Base-by-base conservation (phyloP, 495 filamentous ascomycete species). In the Astrocystis sublimbata region DNA sequence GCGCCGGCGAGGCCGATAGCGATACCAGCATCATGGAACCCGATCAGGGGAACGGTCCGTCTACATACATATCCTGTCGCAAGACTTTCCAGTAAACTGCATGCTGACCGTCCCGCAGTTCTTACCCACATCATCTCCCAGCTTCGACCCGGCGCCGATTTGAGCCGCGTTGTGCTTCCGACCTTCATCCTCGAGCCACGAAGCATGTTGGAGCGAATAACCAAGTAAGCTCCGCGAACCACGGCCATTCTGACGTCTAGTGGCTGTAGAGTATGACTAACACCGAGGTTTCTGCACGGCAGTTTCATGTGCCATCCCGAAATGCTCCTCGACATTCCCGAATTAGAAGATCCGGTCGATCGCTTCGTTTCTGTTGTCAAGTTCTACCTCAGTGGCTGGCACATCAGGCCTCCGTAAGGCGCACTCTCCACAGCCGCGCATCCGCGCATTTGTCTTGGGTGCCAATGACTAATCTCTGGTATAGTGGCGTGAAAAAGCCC, bases 281-380 rank as follows among this genome's bases (percentile, higher is more conserved):
- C 73, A 67, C 23, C 33, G 67, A 40, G 59, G 54, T n/a, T 26
- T 40, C 24, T 35, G 17, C 26, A 36, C 12, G 47, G 54, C 71
- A 97, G 93, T 79, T 99, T 99, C 82, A 99, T 99, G 94, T 93
- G 94, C 66, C 96, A 98, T 75, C 96, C 94, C 46, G 94, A 99
- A 75, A 94, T 90, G 64, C 86, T 99, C 26, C 85, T 98, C 2
- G 89, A 90, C 21, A 93, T 97, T 79, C 79, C 92, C 17, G 79
- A 84, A 33, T 89, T 96, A 62, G 91, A 98, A 30, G 96, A 99
- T 71, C 96, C 96, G 3, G 81, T 93, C 41, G 78, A 93, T 67
- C 85, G 94, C 68, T 99, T 99, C 71, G 85, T 99, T 5, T 88
- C 91, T 0, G 94, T 99, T 9, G 88, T 97, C 64, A 97, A 96